These are phyloP conservation scores for Triangularia setosa DNA, from an alignment of 2,329 filamentous ascomycete species.

Conservation along the genomic window DNA sequence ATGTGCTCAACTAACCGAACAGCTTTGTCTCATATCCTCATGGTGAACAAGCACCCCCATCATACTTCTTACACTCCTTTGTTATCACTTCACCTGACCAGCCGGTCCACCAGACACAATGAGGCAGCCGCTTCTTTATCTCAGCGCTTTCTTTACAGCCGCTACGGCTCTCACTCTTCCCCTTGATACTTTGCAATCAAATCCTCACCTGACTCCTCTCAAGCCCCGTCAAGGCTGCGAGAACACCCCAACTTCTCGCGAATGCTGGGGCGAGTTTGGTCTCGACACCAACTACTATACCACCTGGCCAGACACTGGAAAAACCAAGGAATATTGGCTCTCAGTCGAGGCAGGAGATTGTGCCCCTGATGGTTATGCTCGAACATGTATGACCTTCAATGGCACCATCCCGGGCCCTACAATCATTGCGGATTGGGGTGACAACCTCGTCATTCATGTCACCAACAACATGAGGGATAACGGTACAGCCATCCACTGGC, in stretches of 20 bases:
- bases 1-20: background rate
- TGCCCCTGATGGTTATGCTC: constrained; percentile 24
- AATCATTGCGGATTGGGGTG: constrained; percentile 36
- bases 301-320: constrained; percentile 22
- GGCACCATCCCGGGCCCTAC: constrained; percentile 32
- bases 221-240: constrained; percentile 19
- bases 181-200: background rate
- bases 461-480: constrained; percentile 33
- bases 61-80: background rate
- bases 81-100: background rate
- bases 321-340: constrained; percentile 27
- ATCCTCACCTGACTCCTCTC: constrained; percentile 7
- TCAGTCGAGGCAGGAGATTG: constrained; percentile 21
- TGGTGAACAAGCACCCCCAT: background rate
- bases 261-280: constrained; percentile 31
- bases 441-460: constrained; percentile 33
- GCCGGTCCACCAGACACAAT: constrained; percentile 5
- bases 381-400: constrained; percentile 31
- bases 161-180: constrained; percentile 16
- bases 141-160: constrained; percentile 8
- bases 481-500: constrained; percentile 39
- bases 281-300: constrained; percentile 34
- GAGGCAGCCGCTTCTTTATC: constrained; percentile 10
- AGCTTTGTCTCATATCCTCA: background rate
- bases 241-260: constrained; percentile 28